Evolutionary conservation across 2,329 filamentous ascomycete genomes (phyloP), one percentile per base, ranked within the genome.

Genomic region (Incumbomyces delicatus): DNA sequence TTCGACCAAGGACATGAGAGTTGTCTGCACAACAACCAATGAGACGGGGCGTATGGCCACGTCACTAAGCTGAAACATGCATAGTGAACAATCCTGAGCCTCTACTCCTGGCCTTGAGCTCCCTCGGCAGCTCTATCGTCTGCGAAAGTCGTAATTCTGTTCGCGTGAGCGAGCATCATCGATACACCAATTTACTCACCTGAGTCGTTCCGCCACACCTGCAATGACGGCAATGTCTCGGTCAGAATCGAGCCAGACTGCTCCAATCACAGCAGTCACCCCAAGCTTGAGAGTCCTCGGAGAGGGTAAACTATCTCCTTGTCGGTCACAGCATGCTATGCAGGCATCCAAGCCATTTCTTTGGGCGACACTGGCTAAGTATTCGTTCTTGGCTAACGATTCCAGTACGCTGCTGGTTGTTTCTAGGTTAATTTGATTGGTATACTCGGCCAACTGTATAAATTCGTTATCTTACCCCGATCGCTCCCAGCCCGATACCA

Each of bases 181-280:
- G 22, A 27, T 8, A 27, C 22, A 8, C 22, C 22, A 8, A 27
- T 14, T 43, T 4, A n/a, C 40, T 34, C 16, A 43, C 40, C 40
- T 13, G 11, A 43, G 8, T 5, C 17, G 6, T 6, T 43, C 16
- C 8, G 33, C 29, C 13, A 43, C 16, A 10, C 33, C 17, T 16
- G 31, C 10, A 6, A 43, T 20, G 14, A 16, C 22, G 27, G 14
- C n/a, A 17, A 41, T n/a, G 33, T 43, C 29, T 20, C 17, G 8
- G 31, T 33, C 40, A n/a, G 40, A 32, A 22, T 43, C 40, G n/a
- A 43, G 16, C 40, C 40, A 43, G 29, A 43, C 40, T 33, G 40
- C 40, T 43, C 20, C 40, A 8, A 33, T 13, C 13, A 43, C 29
- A 16, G 40, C 29, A 34, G 40, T 43, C 12, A 34, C 31, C 27